These are phyloP conservation scores for Leucosporidium creatinivorum DNA, from an alignment of 768 basidiomycete genomes.

Conservation along the genomic window DNA sequence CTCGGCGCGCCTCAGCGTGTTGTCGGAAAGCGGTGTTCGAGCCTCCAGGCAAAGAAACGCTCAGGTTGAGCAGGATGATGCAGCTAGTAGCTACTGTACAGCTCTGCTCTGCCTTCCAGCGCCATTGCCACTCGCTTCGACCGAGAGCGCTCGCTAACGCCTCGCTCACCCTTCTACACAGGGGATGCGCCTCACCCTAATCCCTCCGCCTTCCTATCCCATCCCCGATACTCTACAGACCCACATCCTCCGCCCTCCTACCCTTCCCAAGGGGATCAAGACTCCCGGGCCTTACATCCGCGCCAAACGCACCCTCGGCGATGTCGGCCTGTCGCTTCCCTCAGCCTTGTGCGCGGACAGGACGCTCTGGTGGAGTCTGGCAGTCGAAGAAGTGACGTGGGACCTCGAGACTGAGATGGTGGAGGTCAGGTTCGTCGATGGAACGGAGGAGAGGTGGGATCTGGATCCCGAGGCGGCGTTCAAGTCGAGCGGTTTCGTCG, in stretches of 20 bases:
- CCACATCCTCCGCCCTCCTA: conserved; percentile 3
- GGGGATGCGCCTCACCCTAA: conserved; percentile 13
- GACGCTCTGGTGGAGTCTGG: conserved; percentile 12
- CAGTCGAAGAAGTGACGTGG: conserved; percentile 10
- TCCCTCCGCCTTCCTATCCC: conserved; percentile 5
- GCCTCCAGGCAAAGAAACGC: neutral
- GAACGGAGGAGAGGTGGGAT: conserved; percentile 20
- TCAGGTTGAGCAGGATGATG: neutral
- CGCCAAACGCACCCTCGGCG: neutral
- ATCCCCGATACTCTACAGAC: conserved; percentile 7
- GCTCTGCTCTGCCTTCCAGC: neutral
- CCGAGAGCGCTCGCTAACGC: neutral
- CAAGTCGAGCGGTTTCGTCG: neutral
- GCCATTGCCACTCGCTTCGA: neutral
- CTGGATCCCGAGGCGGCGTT: neutral
- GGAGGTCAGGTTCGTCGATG: conserved; percentile 15
- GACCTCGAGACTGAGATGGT: conserved; percentile 13
- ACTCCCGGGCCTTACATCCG: neutral
- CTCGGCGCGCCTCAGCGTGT: neutral
- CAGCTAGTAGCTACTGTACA: neutral
- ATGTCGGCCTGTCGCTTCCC: neutral
- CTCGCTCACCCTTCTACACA: neutral
- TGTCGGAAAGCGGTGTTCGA: neutral
- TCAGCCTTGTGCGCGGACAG: neutral
- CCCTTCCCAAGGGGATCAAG: neutral